Percentiles rank a stretch among this genome's conserved stretches.
phyloP scores from a whole-genome alignment of 306 rosid species.

The Corylus avellana region DNA sequence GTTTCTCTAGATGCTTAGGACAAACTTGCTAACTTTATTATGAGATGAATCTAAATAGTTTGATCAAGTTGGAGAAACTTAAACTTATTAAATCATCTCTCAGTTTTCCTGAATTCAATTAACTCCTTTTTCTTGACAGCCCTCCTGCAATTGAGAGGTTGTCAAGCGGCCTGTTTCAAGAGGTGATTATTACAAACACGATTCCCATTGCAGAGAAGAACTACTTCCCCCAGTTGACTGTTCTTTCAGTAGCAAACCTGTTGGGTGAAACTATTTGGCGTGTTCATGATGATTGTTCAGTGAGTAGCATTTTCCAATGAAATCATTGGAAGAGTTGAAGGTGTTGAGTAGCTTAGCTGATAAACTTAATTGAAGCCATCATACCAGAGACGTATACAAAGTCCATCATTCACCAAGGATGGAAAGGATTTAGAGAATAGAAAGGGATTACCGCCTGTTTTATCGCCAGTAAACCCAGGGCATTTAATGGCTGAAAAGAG shows the following conservation, averaged over 20 bases:
- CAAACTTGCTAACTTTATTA: not conserved
- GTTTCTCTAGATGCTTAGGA: slow-evolving; percentile 6
- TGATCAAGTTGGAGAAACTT: not conserved
- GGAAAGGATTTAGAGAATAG: not conserved
- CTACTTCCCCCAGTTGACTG: slow-evolving; percentile 88
- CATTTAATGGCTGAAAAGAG: not conserved
- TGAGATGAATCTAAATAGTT: not conserved
- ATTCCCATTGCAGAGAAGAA: slow-evolving; percentile 77
- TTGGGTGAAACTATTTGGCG: slow-evolving; percentile 99
- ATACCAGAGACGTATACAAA: not conserved
- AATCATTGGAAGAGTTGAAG: not conserved
- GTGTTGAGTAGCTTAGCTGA: not conserved
- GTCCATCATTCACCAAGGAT: not conserved
- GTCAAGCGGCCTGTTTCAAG: slow-evolving; percentile 86
- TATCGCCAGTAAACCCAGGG: not conserved
- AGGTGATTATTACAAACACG: slow-evolving; percentile 89
- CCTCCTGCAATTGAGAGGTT: slow-evolving; percentile 95
- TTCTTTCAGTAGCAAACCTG: slow-evolving; percentile 86
- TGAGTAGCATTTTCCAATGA: slow-evolving; percentile 87
- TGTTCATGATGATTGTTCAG: slow-evolving; percentile 82
- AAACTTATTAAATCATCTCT: not conserved
- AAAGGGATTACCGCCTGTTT: not conserved
- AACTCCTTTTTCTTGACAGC: slow-evolving; percentile 35
- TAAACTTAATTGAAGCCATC: not conserved
- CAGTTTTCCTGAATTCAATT: not conserved